Conservation (phyloP, 2,329 filamentous ascomycete species). For the Colletotrichum graminicola region DNA sequence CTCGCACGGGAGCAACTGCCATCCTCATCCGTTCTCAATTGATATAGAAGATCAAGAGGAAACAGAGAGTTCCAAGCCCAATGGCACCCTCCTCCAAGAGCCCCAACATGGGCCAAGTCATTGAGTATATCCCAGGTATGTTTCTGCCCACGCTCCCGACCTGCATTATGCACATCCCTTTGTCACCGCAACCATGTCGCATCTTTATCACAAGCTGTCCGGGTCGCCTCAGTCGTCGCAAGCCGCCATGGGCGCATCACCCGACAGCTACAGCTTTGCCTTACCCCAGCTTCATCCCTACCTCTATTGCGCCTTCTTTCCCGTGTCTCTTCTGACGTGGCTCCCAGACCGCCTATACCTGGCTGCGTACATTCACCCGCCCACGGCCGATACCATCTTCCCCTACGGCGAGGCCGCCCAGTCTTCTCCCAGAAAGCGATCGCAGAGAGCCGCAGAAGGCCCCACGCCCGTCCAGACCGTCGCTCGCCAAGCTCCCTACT, state of each 20-base stretch:
- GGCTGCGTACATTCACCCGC: slow-evolving; percentile 87
- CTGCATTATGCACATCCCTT: slow-evolving; percentile 2
- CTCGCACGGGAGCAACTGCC: slow-evolving; percentile 29
- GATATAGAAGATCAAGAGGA: slow-evolving; percentile 12
- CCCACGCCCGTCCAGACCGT: slow-evolving; percentile 50
- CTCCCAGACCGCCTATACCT: slow-evolving; percentile 90
- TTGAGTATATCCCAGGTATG: slow-evolving; percentile 95
- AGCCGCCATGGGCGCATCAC: slow-evolving; percentile 20
- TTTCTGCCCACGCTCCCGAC: slow-evolving; percentile 43
- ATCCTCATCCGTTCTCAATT: not conserved
- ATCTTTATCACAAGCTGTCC: slow-evolving; percentile 47
- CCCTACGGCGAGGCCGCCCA: slow-evolving; percentile 76
- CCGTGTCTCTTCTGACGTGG: slow-evolving; percentile 53
- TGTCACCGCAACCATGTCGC: slow-evolving; percentile 47
- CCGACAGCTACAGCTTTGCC: not conserved
- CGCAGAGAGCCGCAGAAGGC: slow-evolving; percentile 71
- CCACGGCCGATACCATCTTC: slow-evolving; percentile 85
- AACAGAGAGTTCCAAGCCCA: slow-evolving; percentile 41
- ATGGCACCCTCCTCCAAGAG: slow-evolving; percentile 66
- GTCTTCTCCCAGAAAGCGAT: slow-evolving; percentile 52
- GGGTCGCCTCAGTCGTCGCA: slow-evolving; percentile 13
- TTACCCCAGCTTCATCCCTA: slow-evolving; percentile 32
- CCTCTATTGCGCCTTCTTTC: slow-evolving; percentile 43
- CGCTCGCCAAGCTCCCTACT: slow-evolving; percentile 77
- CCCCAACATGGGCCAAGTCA: slow-evolving; percentile 84